A percentile compares a stretch with the other conserved stretches of the same genome.
phyloP scores from a whole-genome alignment of 371 early-diverging fungal species.

The Dichotomocladium elegans region DNA sequence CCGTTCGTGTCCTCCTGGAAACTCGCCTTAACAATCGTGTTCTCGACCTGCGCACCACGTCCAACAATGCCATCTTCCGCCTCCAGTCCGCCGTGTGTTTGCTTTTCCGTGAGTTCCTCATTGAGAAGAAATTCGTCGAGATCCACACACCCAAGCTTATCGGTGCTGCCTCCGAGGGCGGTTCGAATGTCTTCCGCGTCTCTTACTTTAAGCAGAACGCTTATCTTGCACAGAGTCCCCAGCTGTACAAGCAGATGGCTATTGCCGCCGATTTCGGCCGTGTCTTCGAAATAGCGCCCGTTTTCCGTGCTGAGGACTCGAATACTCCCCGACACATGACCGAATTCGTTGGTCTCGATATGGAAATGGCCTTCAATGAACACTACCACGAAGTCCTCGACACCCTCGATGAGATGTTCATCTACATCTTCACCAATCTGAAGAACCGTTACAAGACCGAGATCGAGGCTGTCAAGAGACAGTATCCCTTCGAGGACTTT shows the following conservation, averaged over 20 bases:
- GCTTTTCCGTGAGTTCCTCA: slow-evolving; percentile 94
- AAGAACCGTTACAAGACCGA: slow-evolving; percentile 80
- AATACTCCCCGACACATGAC: slow-evolving; percentile 99
- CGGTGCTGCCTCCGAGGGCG: slow-evolving; percentile 97
- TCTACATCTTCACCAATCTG: slow-evolving; percentile 87
- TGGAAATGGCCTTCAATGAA: slow-evolving; percentile 99
- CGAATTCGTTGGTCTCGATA: slow-evolving; percentile 99
- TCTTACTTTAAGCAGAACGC: slow-evolving; percentile 96
- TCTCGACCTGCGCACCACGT: slow-evolving; percentile 94
- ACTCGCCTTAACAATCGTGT: slow-evolving; percentile 97
- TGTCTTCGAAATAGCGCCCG: slow-evolving; percentile 99
- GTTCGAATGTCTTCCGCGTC: slow-evolving; percentile 98
- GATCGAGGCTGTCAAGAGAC: slow-evolving; percentile 86
- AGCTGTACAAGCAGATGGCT: slow-evolving; percentile 99
- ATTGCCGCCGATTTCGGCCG: slow-evolving; percentile 97
- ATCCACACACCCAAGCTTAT: slow-evolving; percentile 99
- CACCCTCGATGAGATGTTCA: slow-evolving; percentile 88
- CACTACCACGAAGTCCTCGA: slow-evolving; percentile 98
- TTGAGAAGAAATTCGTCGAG: slow-evolving; percentile 87
- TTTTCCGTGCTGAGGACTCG: slow-evolving; percentile 99
- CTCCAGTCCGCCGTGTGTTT: slow-evolving; percentile 93
- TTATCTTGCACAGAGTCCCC: slow-evolving; percentile 98
- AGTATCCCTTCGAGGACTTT: slow-evolving; percentile 93
- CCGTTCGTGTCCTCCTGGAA: slow-evolving; percentile 83
- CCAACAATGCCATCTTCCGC: slow-evolving; percentile 98